A percentile compares a stretch with the other conserved stretches of the same genome.
phyloP scores from a whole-genome alignment of 1,284 basidiomycete species.

The Sporisorium graminicola region DNA sequence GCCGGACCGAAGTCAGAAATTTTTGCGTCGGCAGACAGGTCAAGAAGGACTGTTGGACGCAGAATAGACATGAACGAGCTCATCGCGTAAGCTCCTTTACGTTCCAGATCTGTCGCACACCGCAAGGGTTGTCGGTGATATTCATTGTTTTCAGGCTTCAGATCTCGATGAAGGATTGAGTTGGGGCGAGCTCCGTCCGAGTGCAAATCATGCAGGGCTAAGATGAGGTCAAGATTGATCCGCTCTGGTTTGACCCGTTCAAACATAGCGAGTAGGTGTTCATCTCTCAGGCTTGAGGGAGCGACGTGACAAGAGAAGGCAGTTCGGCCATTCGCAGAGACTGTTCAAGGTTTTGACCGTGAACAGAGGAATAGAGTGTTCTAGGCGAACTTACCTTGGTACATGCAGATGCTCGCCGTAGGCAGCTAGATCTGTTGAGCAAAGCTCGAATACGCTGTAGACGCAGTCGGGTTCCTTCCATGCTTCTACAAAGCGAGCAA shows the following conservation, averaged over 20 bases:
- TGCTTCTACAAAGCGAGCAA: neutral
- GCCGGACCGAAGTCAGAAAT: neutral
- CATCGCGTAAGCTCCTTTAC: neutral
- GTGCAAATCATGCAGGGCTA: neutral
- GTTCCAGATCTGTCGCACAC: neutral
- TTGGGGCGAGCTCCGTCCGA: neutral
- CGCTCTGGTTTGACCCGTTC: neutral
- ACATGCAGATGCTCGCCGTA: neutral
- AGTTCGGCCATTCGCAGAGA: neutral
- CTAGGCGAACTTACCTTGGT: neutral
- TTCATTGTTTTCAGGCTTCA: neutral
- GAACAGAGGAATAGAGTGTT: neutral
- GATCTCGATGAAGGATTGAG: no score
- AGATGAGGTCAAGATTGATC: neutral
- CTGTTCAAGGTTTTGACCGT: neutral
- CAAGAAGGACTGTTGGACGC: neutral
- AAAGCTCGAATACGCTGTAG: neutral
- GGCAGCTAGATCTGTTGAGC: neutral
- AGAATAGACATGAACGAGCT: neutral
- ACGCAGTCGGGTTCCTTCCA: neutral
- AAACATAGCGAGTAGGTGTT: neutral
- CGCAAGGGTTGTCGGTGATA: neutral
- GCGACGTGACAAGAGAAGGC: neutral
- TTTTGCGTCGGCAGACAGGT: neutral
- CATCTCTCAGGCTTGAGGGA: neutral